Evolutionary conservation across 768 basidiomycete genomes (phyloP).

Genomic region (Ramaria sp.): DNA sequence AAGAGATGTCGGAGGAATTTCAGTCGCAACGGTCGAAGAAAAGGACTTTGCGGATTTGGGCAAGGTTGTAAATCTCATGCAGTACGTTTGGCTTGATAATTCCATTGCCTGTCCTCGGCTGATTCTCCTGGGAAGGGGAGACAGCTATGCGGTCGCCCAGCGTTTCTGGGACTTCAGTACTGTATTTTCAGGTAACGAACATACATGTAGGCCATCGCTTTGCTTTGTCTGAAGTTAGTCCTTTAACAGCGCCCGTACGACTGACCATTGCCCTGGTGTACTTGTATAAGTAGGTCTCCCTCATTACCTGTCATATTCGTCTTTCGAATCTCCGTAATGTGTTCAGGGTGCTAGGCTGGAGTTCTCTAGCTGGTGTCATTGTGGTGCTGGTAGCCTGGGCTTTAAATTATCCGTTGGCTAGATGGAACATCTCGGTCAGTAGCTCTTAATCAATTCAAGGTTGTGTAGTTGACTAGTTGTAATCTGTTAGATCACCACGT

Average conservation of each 20-base stretch:
- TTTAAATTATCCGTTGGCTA: conserved; percentile 59
- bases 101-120: not conserved
- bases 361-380: conserved; percentile 58
- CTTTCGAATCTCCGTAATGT: not conserved
- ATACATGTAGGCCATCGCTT: too few species aligned
- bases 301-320: not conserved
- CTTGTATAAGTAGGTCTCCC: conserved; percentile 46
- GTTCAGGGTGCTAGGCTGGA: conserved; percentile 64
- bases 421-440: conserved; percentile 52
- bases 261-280: conserved; percentile 59
- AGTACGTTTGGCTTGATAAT: conserved; percentile 29
- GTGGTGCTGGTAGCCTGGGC: conserved; percentile 52
- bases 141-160: conserved; percentile 59
- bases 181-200: conserved; percentile 31
- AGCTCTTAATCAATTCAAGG: not conserved
- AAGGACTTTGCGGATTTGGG: conserved; percentile 41
- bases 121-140: conserved; percentile 35
- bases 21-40: conserved; percentile 21
- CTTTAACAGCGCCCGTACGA: conserved; percentile 38
- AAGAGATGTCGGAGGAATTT: conserved; percentile 40
- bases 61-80: conserved; percentile 67
- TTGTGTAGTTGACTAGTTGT: conserved; percentile 4
- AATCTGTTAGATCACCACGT: conserved; percentile 36
- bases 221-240: not conserved
- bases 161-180: conserved; percentile 66